Conservation (phyloP, 345 rosid species). For the Camelina neglecta region DNA sequence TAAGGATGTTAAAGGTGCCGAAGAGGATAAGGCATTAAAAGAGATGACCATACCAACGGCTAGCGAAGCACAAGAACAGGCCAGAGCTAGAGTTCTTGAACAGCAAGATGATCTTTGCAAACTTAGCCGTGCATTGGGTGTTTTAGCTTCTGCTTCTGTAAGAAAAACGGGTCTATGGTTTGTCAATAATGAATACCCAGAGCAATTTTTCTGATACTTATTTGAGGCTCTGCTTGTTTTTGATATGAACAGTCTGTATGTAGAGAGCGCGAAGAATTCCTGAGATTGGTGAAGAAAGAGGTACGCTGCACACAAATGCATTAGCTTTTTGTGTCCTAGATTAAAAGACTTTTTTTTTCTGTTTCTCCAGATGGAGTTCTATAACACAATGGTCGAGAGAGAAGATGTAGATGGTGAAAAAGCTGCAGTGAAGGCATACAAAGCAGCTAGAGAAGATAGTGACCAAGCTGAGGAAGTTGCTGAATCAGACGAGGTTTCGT, state of each 20-base stretch:
- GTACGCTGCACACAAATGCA: conserved; percentile 46
- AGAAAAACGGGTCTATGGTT: conserved; percentile 44
- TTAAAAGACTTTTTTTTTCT: conserved; percentile 6
- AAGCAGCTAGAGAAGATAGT: conserved; percentile 76
- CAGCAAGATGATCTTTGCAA: conserved; percentile 80
- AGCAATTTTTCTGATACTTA: conserved; percentile 12
- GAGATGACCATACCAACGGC: conserved; percentile 72
- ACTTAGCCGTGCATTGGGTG: conserved; percentile 84
- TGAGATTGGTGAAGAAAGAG: conserved; percentile 88
- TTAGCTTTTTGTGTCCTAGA: conserved; percentile 11
- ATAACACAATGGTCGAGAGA: conserved; percentile 80
- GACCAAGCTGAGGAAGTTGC: conserved; percentile 56
- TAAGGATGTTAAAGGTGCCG: conserved; percentile 57
- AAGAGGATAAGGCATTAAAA: conserved; percentile 79
- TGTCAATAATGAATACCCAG: conserved; percentile 22
- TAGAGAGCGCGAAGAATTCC: conserved; percentile 87
- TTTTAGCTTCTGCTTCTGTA: conserved; percentile 95
- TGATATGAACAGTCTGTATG: conserved; percentile 75
- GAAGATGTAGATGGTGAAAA: conserved; percentile 70
- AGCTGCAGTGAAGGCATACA: conserved; percentile 79
- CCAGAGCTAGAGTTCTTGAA: conserved; percentile 71
- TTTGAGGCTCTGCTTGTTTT: conserved; percentile 35
- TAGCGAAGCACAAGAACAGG: conserved; percentile 74
- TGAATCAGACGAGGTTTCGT: conserved; percentile 70
- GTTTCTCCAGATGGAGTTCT: conserved; percentile 75